Evolutionary conservation across 768 basidiomycete species (phyloP).

Genomic region (Mycena amicta): DNA sequence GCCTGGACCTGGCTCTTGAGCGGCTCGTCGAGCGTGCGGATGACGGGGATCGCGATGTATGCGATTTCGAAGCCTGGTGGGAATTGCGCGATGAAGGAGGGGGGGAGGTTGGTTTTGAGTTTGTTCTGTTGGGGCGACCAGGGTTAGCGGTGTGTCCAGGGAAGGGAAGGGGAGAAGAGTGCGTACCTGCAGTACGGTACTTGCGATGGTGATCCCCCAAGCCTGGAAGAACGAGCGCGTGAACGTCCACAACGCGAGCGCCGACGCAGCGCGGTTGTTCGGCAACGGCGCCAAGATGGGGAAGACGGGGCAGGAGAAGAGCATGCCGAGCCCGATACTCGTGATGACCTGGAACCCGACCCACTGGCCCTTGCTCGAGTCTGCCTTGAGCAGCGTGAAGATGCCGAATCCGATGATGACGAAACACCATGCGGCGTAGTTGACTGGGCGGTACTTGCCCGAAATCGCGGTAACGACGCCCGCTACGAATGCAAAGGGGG

Average conservation of each 20-base stretch:
- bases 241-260: slow-evolving; percentile 38
- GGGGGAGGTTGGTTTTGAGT: slow-evolving; percentile 28
- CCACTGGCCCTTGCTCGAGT: slow-evolving; percentile 22
- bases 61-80: slow-evolving; percentile 7
- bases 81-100: slow-evolving; percentile 5
- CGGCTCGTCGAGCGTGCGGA: slow-evolving; percentile 20
- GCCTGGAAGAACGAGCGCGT: slow-evolving; percentile 30
- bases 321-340: not conserved
- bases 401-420: slow-evolving; percentile 39
- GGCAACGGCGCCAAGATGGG: slow-evolving; percentile 41
- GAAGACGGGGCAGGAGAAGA: slow-evolving; percentile 30
- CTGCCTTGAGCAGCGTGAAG: slow-evolving; percentile 25
- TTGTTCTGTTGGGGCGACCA: slow-evolving; percentile 40
- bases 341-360: slow-evolving; percentile 28
- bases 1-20: slow-evolving; percentile 34
- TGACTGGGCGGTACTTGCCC: slow-evolving; percentile 36
- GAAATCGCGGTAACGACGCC: slow-evolving; percentile 34
- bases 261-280: slow-evolving; percentile 34
- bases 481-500: slow-evolving; percentile 38
- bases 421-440: slow-evolving; percentile 37
- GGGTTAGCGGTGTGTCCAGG: too few relatives aligned
- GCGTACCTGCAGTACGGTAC: slow-evolving; percentile 35
- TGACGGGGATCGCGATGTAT: slow-evolving; percentile 14
- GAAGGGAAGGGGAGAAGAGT: too few relatives aligned
- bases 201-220: slow-evolving; percentile 17